These are phyloP conservation scores for Lodderomyces elongisporus DNA, from an alignment of 1,139 yeast species.

Conservation along the genomic window DNA sequence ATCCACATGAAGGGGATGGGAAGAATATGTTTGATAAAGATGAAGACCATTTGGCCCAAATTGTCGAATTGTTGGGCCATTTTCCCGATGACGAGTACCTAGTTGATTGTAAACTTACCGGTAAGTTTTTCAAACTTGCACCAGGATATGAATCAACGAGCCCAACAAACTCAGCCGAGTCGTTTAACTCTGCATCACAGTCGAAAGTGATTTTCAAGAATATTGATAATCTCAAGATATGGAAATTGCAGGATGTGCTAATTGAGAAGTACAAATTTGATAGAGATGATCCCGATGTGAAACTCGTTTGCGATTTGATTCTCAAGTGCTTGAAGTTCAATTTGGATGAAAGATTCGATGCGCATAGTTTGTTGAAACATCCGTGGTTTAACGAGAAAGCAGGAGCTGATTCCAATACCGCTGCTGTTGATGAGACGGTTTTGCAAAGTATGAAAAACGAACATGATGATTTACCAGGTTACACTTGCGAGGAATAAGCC, in stretches of 20 bases:
- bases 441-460: constrained; percentile 13
- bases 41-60: constrained; percentile 85
- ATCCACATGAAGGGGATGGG: constrained; percentile 58
- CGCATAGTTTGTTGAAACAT: constrained; percentile 36
- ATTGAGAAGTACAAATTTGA: constrained; percentile 49
- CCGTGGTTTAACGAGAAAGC: constrained; percentile 35
- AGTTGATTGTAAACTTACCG: constrained; percentile 46
- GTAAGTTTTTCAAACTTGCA: constrained; percentile 49
- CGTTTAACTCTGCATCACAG: too few relatives aligned
- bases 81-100: constrained; percentile 50
- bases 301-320: constrained; percentile 32
- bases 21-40: constrained; percentile 53
- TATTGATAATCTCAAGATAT: constrained; percentile 59
- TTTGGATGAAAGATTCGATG: constrained; percentile 35
- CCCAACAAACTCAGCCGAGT: too few relatives aligned
- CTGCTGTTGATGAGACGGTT: constrained; percentile 1
- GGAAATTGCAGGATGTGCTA: constrained; percentile 65
- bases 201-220: constrained; percentile 41
- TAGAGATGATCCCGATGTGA: constrained; percentile 26
- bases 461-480: constrained; percentile 26
- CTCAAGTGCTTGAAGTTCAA: constrained; percentile 33
- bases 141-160: too few relatives aligned
- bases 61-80: constrained; percentile 59
- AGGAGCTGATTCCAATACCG: constrained; percentile 1
- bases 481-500: constrained; percentile 18